Conservation (phyloP, 2,329 filamentous ascomycete genomes). For the Dryadomyces sulphureus region DNA sequence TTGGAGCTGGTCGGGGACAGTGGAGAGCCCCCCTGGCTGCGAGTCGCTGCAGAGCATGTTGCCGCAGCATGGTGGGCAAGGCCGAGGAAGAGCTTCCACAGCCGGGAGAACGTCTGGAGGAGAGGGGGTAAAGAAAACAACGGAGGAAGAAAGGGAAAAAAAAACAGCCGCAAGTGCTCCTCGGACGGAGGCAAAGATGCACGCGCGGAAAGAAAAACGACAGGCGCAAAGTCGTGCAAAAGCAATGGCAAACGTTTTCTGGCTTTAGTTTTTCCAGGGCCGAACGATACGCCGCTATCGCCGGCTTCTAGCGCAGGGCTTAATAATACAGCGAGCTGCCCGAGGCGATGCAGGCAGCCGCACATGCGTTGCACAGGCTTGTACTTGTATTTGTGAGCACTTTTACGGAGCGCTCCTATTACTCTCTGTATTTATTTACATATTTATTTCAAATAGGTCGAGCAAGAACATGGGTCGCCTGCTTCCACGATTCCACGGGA, state of each 20-base stretch:
- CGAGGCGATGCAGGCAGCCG: too few species aligned
- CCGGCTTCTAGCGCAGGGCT: conserved; percentile 5
- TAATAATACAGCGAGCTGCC: conserved; percentile 12
- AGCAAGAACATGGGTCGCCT: too few species aligned
- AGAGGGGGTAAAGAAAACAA: neutral
- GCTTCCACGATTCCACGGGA: too few species aligned
- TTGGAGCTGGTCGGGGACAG: conserved; percentile 1
- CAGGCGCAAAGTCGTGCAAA: conserved; percentile 7
- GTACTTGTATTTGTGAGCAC: too few species aligned
- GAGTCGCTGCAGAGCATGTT: conserved; percentile 10
- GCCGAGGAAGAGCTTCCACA: neutral
- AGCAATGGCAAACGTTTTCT: conserved; percentile 7
- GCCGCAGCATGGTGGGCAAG: conserved; percentile 10
- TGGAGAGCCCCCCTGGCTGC: conserved; percentile 3
- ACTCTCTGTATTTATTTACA: too few species aligned
- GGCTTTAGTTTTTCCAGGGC: conserved; percentile 3
- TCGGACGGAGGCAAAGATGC: neutral
- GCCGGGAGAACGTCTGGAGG: neutral
- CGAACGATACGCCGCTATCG: conserved; percentile 7
- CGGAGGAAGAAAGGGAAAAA: neutral
- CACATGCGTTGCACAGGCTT: neutral
- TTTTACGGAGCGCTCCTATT: too few species aligned
- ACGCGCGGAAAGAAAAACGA: neutral
- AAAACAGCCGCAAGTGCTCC: neutral
- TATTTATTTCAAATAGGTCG: too few species aligned